Evolutionary conservation across 2,329 filamentous ascomycete genomes (phyloP), one percentile per base, ranked within the genome.

Genomic region (Ceratocystiopsis brevicomis): DNA sequence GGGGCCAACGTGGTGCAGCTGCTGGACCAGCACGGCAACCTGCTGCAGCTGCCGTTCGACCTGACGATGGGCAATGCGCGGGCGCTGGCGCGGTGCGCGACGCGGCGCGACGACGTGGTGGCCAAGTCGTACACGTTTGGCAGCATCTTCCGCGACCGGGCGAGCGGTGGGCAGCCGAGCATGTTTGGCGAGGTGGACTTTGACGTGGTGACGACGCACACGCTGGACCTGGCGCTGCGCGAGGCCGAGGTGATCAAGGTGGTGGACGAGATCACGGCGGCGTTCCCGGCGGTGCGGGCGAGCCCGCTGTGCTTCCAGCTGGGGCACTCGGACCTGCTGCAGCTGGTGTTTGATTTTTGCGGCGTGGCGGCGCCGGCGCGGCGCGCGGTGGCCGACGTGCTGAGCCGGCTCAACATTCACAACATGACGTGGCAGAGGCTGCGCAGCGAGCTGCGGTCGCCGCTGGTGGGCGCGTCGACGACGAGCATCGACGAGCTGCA

Each of bases 201-300:
- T 57, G 90, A 98, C 59, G 86, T 98, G 47, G 72, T 94, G n/a
- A 88, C 86, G 1, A 72, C 75, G 38, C 78, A 87, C 51, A 79
- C 80, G 1, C 61, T 86, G 6, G 86, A 96, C 53, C 65, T 93
- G 39, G 80, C 86, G 1, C 60, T 95, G 44, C 92, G 93, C 54
- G 90, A 98, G 59, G 88, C 88, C 0, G 88, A 96, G 59, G 79
- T 86, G 0, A 73, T 98, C 51, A 96, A 95, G 53, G 87, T 96
- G 3, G 64, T 96, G 18, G 90, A 98, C 56, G 90, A 98, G 56
- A 81, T 95, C 37, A 71, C 92, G 15, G 69, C 77, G 40, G 72
- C 79, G 6, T 87, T 96, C 49, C 87, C 87, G 0, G 76, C 78
- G 3, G 65, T 93, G 13, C 69, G 73, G 11, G 68, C 74, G 0